Base-by-base conservation (phyloP, 305 asterid species). In the Fraxinus angustifolia region DNA sequence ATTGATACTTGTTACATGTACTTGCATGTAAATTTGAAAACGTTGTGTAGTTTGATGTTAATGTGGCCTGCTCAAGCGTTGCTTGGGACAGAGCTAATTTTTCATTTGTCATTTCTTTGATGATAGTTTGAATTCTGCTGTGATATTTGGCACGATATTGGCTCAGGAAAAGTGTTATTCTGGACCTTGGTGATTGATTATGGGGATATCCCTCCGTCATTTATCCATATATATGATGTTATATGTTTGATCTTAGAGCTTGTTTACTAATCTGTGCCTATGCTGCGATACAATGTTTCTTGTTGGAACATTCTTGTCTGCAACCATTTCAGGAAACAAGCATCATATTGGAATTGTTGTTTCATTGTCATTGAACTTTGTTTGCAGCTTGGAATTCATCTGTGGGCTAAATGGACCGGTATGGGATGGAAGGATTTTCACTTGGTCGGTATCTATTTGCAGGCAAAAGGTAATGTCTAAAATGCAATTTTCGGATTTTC, bases 41-140 rank as follows among this genome's bases (percentile, higher is more conserved):
- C 83, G 23, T 58, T 31, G 28, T 81, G 84, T 35, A 78, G 73
- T 76, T 75, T 28, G 30, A 23, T 17, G 67, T 81, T 28, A 17
- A 35, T 30, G 78, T 40, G 4, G 67, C 78, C 65, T 62, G 72
- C 33, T 2, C 72, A 21, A n/a, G 65, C 30, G n/a, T 17, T 45
- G 36, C 31, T 70, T 79, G 53, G 56, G 71, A 42, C 14, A 23
- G 34, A 19, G 33, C 72, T 62, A 3, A 62, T 62, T 23, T 62
- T 62, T 2, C 5, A 23, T 23, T 58, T 58, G 33, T 23, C 72
- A 62, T 23, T 19, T 62, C 72, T 62, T 21, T 23, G 72, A 21
- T 62, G 71, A 17, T 19, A 62, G 71, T 62, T 17, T 56, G 67
- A 19, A 3, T 56, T 56, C 67, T 56, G 8, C 11, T 56, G 67